A percentile compares a stretch with the other conserved stretches of the same genome.
These are phyloP conservation scores for Magnusiomyces tetraspermus DNA, from an alignment of 1,139 yeast genomes.

Conservation along the genomic window DNA sequence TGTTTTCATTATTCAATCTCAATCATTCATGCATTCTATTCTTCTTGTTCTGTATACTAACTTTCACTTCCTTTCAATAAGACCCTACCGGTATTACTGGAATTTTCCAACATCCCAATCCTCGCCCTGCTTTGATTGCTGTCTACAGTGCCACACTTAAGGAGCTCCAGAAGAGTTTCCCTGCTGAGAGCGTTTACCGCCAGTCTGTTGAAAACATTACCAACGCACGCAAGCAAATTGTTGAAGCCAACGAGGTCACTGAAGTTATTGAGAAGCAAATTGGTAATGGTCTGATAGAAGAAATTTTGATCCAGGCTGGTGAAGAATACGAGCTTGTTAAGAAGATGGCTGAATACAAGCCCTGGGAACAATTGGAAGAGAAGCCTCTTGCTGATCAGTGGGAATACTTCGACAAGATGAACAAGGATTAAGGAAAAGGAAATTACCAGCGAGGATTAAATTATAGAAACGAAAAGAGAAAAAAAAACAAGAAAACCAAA, in stretches of 20 bases:
- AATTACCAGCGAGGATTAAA: too few relatives aligned
- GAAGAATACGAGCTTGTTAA: slow-evolving; percentile 67
- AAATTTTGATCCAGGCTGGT: slow-evolving; percentile 70
- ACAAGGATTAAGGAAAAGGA: slow-evolving; percentile 12
- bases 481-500: too few relatives aligned
- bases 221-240: slow-evolving; percentile 56
- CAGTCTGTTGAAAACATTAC: slow-evolving; percentile 70
- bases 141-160: slow-evolving; percentile 62
- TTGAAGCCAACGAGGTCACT: slow-evolving; percentile 52
- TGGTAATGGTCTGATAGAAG: slow-evolving; percentile 81
- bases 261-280: slow-evolving; percentile 64
- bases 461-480: too few relatives aligned
- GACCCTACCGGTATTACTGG: slow-evolving; percentile 72
- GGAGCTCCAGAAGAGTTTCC: slow-evolving; percentile 51
- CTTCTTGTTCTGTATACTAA: not conserved
- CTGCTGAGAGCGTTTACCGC: slow-evolving; percentile 62
- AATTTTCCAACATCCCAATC: slow-evolving; percentile 69
- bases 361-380: slow-evolving; percentile 40
- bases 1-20: too few relatives aligned
- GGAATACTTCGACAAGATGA: slow-evolving; percentile 25
- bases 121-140: slow-evolving; percentile 68
- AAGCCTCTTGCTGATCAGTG: slow-evolving; percentile 36
- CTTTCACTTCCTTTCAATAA: not conserved
- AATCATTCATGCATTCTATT: too few relatives aligned
- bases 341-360: slow-evolving; percentile 60